Conservation (phyloP, 148 eudicot species). For the Nepenthes mirabilis region DNA sequence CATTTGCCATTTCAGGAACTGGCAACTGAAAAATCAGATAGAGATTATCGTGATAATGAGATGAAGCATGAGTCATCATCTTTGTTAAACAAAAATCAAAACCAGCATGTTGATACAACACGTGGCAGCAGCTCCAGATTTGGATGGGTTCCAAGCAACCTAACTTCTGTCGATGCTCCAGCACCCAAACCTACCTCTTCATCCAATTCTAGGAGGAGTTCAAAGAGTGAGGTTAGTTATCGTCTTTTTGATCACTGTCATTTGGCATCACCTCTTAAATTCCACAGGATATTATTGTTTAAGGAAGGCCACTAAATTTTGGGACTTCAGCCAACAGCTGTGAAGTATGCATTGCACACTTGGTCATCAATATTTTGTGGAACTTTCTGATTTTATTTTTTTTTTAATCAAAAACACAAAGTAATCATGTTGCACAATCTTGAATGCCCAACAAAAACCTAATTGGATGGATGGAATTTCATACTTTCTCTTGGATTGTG, state of each 20-base stretch:
- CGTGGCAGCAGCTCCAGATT: conserved; percentile 12
- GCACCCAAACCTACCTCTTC: conserved; percentile 14
- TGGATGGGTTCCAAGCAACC: conserved; percentile 15
- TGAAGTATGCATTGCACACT: too few relatives aligned
- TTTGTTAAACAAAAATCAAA: conserved; percentile 12
- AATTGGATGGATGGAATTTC: too few relatives aligned
- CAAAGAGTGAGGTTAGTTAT: conserved; percentile 52
- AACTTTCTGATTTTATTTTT: too few relatives aligned
- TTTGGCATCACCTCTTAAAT: neutral
- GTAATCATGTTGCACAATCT: too few relatives aligned
- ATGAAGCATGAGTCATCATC: conserved; percentile 19
- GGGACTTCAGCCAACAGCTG: too few relatives aligned
- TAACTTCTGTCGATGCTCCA: conserved; percentile 14
- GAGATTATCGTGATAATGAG: conserved; percentile 24
- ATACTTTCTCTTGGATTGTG: neutral
- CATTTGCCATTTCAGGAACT: conserved; percentile 13
- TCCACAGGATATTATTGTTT: neutral
- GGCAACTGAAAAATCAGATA: conserved; percentile 16
- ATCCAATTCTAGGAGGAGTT: conserved; percentile 24
- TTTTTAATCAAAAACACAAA: too few relatives aligned
- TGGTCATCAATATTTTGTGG: too few relatives aligned
- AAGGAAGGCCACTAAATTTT: too few relatives aligned
- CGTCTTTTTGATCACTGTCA: neutral
- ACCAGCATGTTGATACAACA: conserved; percentile 19
- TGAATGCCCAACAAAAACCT: too few relatives aligned